Conservation (phyloP, 2,329 filamentous ascomycete species). For the Scedosporium dehoogii region DNA sequence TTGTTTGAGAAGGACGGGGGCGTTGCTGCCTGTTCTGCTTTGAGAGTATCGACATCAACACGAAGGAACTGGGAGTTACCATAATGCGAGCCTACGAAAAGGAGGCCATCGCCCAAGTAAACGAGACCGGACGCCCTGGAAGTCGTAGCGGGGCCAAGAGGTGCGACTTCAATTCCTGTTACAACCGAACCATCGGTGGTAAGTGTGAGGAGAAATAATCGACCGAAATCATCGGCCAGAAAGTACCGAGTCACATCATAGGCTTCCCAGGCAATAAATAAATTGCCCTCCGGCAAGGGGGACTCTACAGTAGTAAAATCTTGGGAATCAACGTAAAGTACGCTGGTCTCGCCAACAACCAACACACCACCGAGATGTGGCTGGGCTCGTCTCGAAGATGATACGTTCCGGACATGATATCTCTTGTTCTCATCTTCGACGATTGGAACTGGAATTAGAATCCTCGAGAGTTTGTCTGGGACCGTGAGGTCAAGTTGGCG, state of each 20-base stretch:
- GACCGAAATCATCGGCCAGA: conserved; percentile 86
- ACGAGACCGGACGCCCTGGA: conserved; percentile 71
- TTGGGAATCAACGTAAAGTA: conserved; percentile 77
- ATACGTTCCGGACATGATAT: conserved; percentile 47
- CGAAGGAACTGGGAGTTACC: conserved; percentile 81
- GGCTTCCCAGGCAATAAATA: conserved; percentile 87
- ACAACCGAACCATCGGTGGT: conserved; percentile 57
- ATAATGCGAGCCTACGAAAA: conserved; percentile 88
- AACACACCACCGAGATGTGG: conserved; percentile 61
- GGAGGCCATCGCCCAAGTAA: conserved; percentile 60
- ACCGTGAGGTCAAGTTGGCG: conserved; percentile 44
- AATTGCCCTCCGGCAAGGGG: conserved; percentile 60
- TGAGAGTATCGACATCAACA: conserved; percentile 30
- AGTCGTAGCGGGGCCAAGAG: conserved; percentile 45
- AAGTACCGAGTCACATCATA: conserved; percentile 75
- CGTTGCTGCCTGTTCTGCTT: conserved; percentile 61
- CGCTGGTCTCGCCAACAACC: conserved; percentile 67
- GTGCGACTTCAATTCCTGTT: conserved; percentile 58
- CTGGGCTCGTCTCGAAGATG: conserved; percentile 26
- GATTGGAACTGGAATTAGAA: conserved; percentile 53
- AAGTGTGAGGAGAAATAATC: conserved; percentile 75
- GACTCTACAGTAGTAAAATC: conserved; percentile 57
- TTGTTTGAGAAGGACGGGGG: conserved; percentile 58
- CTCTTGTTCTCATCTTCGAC: conserved; percentile 46
- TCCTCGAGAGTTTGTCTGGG: conserved; percentile 44